Evolutionary conservation across 176 grass and related monocot species (phyloP), one percentile per base, ranked within the genome.

Genomic region (Themeda triandra): DNA sequence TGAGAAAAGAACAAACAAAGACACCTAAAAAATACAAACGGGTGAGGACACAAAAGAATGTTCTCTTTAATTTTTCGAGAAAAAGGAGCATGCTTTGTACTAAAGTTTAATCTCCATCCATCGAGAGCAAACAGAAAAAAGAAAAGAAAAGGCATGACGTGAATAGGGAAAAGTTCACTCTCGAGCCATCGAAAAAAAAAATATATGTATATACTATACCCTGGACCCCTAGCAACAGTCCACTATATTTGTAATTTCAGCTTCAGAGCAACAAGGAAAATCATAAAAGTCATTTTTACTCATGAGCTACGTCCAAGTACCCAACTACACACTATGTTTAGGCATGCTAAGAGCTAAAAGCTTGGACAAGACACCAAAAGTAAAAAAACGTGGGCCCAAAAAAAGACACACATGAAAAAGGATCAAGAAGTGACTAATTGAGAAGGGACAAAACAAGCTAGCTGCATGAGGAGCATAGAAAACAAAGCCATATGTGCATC

Each of bases 381-480:
- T 10, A 21, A 74, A 68, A 83, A 1, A 37, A 45, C 12, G 25
- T 54, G 66, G 42, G 46, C 15, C 48, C 66, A 82, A 40, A 54
- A 54, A 77, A 78, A 82, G 45, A 46, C 44, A 73, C 40, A 35
- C 66, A 58, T 6, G 23, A 23, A 37, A 80, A 82, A 75, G 35
- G 45, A 27, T 44, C 80, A 42, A 48, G 56, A 23, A 73, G 76
- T 42, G 66, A 79, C 59, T 62, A 48, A 45, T 44, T 49, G 46
- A 67, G 45, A 79, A 83, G 37, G 88, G 88, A 90, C 80, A 87
- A 90, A 86, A 82, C 78, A 82, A 71, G 58, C 67, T 28, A 71
- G 58, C 67, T 28, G 1, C 60, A 58, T 73, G 42, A 31, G 36
- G 28, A 28, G 37, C 59, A 73, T 53, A 85, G 60, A 30, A 80